Evolutionary conservation across 2,329 filamentous ascomycete species (phyloP).

Genomic region (Ophiostoma fasciatum): DNA sequence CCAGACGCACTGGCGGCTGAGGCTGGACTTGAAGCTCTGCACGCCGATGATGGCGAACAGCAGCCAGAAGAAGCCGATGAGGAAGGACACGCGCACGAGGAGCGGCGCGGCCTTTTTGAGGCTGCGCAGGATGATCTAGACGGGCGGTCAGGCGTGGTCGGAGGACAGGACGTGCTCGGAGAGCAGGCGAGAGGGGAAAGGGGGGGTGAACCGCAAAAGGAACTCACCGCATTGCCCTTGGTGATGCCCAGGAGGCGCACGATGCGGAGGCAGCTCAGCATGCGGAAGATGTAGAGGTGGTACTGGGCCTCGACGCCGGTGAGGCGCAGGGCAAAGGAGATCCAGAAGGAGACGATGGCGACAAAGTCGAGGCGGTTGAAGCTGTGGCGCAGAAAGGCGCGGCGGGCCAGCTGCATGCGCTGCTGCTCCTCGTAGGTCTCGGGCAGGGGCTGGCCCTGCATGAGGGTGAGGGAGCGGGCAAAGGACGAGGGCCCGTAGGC

Average conservation of each 20-base stretch:
- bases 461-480: constrained; percentile 63
- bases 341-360: constrained; percentile 90
- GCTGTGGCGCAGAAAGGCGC: constrained; percentile 84
- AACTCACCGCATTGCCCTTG: constrained; percentile 72
- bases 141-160: no score
- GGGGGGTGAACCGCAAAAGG: no score
- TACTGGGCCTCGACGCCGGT: constrained; percentile 51
- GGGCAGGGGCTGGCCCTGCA: constrained; percentile 44
- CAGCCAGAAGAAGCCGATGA: constrained; percentile 96
- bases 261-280: constrained; percentile 92
- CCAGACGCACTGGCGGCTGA: constrained; percentile 68
- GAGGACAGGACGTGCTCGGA: neutral
- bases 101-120: constrained; percentile 89
- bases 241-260: constrained; percentile 81
- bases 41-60: constrained; percentile 93
- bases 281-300: constrained; percentile 82
- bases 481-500: constrained; percentile 47
- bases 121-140: constrained; percentile 77
- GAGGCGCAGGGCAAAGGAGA: constrained; percentile 62
- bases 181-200: neutral
- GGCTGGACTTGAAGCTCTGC: constrained; percentile 83
- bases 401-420: constrained; percentile 69
- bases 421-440: constrained; percentile 63
- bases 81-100: constrained; percentile 80
- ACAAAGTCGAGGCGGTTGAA: constrained; percentile 95